Base-by-base conservation (phyloP, 192 early-diverging fungal genomes). In the Coemansia sp. region DNA sequence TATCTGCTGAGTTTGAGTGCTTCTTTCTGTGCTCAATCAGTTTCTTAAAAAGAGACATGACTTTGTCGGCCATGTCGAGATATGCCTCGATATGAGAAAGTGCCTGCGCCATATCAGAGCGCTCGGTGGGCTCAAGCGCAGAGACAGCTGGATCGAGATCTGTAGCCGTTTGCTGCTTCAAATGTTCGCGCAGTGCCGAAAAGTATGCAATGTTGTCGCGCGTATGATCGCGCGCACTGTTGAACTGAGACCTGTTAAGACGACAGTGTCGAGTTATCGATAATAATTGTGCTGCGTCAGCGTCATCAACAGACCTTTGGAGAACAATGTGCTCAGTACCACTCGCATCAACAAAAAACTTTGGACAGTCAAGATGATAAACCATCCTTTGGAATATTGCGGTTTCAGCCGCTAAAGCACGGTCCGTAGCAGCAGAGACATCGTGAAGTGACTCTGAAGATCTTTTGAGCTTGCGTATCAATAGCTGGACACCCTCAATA, bases 391-490 rank as follows among this genome's bases (percentile, higher is more conserved):
- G 51, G 12, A 69, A 38, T 7, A 61, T 59, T 1, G 55, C 42
- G 12, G 54, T 39, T 24, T 78, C 68, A 13, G 74, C 74, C 0
- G 27, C 34, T 0, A 41, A 38, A 14, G 44, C 54, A 11, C 61
- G 45, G 15, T 24, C 44, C 22, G 53, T 53, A 30, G 64, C 25
- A 9, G 27, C 50, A 1, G 61, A 24, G 15, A 50, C 19, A 13
- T 67, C 50, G 18, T 67, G 64, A 9, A 78, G 53, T 23, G 55
- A 61, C 13, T 66, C 69, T 3, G 69, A 57, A 11, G 69, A 64
- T 18, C 75, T 69, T 15, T 49, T 53, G 11, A 78, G 75, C 59
- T 78, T 78, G 54, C 75, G 75, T 49, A 42, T 49, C 42, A 78
- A 57, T 14, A 64, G 38, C 34, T 62, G 61, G 17, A 66, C 44